Base-by-base conservation (phyloP, 140 eudicot genomes). In the Ambrosia hybrid region DNA sequence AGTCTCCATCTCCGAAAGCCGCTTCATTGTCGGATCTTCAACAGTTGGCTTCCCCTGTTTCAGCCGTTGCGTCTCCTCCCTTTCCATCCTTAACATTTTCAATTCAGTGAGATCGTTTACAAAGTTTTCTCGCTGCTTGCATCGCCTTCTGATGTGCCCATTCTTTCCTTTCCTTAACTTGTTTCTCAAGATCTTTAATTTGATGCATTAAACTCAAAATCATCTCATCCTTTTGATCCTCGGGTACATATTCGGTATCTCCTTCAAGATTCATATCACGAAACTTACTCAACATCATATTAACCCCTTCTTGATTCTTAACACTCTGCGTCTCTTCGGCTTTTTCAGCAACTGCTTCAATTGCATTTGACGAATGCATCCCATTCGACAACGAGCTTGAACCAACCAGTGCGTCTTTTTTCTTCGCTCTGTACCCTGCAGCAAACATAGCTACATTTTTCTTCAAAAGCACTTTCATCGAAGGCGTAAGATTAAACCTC, bases 131-230 rank as follows among this genome's bases (percentile, higher is more conserved):
- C 16, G 99, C 99, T 13, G 99, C 99, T 85, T 90, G 97, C 97
- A 94, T 81, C 14, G 99, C 99, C 80, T 91, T 94, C 73, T 94
- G 88, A 71, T 94, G 99, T 4, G 99, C 99, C 99, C 99, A 94
- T 15, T 94, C 99, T 61, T 91, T 94, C 67, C 97, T 74, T 71
- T 94, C 99, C 84, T 86, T 86, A 55, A 94, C 96, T 76, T 88
- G 95, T 48, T 79, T 84, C 73, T 91, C 99, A 6, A 90, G 85
- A 77, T 94, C 99, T 83, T 88, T 91, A 56, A 94, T 79, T 79
- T 90, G 96, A 81, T 86, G 81, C 60, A 88, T 57, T 76, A 94
- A 79, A 61, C 86, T 80, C 41, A 88, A 70, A 1, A 94, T 86
- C 88, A 88, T 91, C 74, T 94, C 99, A 70, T 94, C 99, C 34